Evolutionary conservation across 2,329 filamentous ascomycete genomes (phyloP), one percentile per base, ranked within the genome.

Genomic region (Westerdykella sp.): DNA sequence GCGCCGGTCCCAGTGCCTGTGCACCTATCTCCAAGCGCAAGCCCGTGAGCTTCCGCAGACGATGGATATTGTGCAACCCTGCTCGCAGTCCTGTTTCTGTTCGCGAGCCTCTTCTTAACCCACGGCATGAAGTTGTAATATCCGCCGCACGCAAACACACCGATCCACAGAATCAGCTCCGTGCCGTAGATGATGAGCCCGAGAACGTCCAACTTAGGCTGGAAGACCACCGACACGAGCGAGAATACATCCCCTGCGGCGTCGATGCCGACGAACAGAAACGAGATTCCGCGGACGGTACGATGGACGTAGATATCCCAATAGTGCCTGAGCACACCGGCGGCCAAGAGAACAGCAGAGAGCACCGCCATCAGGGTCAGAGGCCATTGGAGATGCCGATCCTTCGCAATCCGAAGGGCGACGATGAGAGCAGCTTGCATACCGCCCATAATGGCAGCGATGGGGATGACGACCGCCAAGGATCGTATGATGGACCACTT

Each of bases 221-320:
- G 75, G 49, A 83, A 85, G 34, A 83, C 67, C 13, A 87, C 69
- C 0, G 82, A 83, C 2, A 82, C 59, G 0, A 87, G 66, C 0
- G 81, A 85, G 42, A 81, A 81, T 3, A 87, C 59, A 59, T 87
- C 83, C 0, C 83, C 83, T 0, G 79, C 71, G 0, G 82, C 83
- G 62, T 87, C 83, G 35, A 87, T 83, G 1, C 71, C 79, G 0
- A 85, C 81, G 50, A 87, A 87, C 2, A 85, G 68, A 60, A 87
- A 86, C 1, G 81, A 85, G 32, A 87, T 85, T 6, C 83, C 83
- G 12, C 81, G 72, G 1, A 85, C 83, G 0, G 81, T 84, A 6
- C 78, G 73, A 50, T 84, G 76, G 2, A 72, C 58, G 54, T 78
- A 85, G 16, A 87, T 85, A 48, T 87, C 83, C 70, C 76, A 78